Base-by-base conservation (phyloP, 2,329 filamentous ascomycete genomes). In the Pseudogymnoascus sp. region DNA sequence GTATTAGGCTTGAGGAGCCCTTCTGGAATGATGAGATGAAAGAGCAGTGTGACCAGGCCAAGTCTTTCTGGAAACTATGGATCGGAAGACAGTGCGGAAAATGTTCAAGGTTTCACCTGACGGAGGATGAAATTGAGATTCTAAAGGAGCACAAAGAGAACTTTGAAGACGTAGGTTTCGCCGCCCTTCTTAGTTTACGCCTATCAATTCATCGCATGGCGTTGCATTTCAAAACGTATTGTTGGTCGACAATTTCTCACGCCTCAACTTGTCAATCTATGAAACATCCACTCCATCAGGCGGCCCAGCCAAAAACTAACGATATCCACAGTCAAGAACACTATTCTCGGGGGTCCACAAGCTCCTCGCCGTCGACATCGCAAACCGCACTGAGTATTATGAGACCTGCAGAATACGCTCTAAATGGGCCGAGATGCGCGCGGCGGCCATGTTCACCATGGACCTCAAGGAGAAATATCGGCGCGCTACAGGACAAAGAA, bases 1-100 rank as follows among this genome's bases (percentile, higher is more conserved):
- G 21, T 56, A 33, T 17, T 15, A 56, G 50, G 29, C 29, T 56
- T 17, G 50, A 56, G 21, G 50, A 56, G 15, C 50, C 50, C 10
- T 56, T 56, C 17, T 56, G 50, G 50, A 56, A 56, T 9, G 50
- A 35, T 21, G 50, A 56, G 29, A 56, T 56, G 50, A 56, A 56
- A 35, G 29, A 33, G 29, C 50, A 56, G 29, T 56, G 50, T 6
- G 50, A 56, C 17, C 50, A 56, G 50, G 50, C 50, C 50, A 56
- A 56, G 29, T 56, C 50, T 7, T 56, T 56, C 50, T 56, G 50
- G 50, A 56, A 56, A 35, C 50, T 56, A 3, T 56, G 50, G 50
- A 33, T 56, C 23, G 50, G 50, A 11, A 56, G 50, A 35, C 50
- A 21, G n/a, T 56, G 50, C 29, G 2, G 50, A 21, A 56, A 35